Conservation (phyloP, 306 rosid species). For the Alnus glutinosa region DNA sequence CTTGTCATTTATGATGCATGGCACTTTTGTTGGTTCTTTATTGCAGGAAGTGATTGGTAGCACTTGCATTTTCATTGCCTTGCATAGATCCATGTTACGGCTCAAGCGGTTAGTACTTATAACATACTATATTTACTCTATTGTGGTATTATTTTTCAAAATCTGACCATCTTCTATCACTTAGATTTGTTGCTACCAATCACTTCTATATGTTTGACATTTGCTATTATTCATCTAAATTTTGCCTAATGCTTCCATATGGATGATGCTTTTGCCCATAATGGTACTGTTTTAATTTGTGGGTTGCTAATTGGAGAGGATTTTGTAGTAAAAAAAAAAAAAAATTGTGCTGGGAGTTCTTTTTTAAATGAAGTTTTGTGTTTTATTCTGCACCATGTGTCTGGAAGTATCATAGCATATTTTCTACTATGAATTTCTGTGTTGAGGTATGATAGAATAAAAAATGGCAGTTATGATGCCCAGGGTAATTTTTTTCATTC, state of each 20-base stretch:
- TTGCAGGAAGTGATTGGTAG: slow-evolving; percentile 77
- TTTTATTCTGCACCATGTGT: not conserved
- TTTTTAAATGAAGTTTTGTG: not conserved
- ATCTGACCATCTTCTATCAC: slow-evolving; percentile 1
- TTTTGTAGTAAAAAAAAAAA: not conserved
- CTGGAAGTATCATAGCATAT: not conserved
- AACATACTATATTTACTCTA: not conserved
- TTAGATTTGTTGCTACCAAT: not conserved
- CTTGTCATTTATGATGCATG: slow-evolving; percentile 1
- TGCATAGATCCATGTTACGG: slow-evolving; percentile 80
- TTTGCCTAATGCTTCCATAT: not conserved
- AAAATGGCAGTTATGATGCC: not conserved
- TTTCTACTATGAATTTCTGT: not conserved
- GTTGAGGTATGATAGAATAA: not conserved
- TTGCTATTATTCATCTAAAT: not conserved
- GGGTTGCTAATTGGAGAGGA: not conserved
- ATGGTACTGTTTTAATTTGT: not conserved
- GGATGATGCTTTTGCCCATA: not conserved
- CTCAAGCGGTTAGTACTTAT: slow-evolving; percentile 69
- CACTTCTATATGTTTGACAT: not conserved
- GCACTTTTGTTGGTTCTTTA: slow-evolving; percentile 21
- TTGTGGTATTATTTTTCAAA: slow-evolving; percentile 7
- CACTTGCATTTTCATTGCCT: slow-evolving; percentile 69
- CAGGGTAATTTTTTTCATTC: not conserved
- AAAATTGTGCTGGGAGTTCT: not conserved